These are phyloP conservation scores for Grigorovia jiainica DNA, from an alignment of 805 yeast species.

Conservation along the genomic window DNA sequence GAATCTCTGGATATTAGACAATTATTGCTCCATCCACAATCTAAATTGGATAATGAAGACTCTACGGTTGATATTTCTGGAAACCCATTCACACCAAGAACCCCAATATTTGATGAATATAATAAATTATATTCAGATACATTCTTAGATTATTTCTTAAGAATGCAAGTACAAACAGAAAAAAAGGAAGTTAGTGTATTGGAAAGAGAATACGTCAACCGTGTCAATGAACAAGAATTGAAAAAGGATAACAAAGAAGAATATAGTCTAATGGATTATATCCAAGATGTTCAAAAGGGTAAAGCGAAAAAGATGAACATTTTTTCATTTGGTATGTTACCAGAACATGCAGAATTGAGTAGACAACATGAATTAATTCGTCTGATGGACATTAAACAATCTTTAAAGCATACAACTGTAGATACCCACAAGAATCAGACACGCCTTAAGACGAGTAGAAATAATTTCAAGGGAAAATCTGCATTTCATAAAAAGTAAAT, in stretches of 20 bases:
- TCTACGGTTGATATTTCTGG: slow-evolving; percentile 15
- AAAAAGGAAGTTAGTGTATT: slow-evolving; percentile 17
- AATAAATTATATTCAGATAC: slow-evolving; percentile 21
- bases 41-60: slow-evolving; percentile 13
- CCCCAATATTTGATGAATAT: slow-evolving; percentile 25
- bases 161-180: slow-evolving; percentile 23
- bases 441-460: no score
- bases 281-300: slow-evolving; percentile 14
- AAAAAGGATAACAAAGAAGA: slow-evolving; percentile 7
- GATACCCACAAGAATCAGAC: no score
- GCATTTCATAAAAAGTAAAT: no score
- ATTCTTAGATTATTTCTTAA: slow-evolving; percentile 18
- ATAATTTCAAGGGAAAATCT: no score
- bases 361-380: slow-evolving; percentile 4
- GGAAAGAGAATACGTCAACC: slow-evolving; percentile 18
- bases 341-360: neutral
- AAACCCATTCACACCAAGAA: slow-evolving; percentile 16
- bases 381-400: no score
- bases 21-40: slow-evolving; percentile 36
- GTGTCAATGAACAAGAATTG: slow-evolving; percentile 8
- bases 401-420: no score
- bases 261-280: slow-evolving; percentile 19
- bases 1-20: slow-evolving; percentile 55
- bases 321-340: slow-evolving; percentile 10
- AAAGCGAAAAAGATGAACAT: slow-evolving; percentile 15